Evolutionary conservation across 1,284 basidiomycete species (phyloP), one percentile per base, ranked within the genome.

Genomic region (Rhizoctonia solani): DNA sequence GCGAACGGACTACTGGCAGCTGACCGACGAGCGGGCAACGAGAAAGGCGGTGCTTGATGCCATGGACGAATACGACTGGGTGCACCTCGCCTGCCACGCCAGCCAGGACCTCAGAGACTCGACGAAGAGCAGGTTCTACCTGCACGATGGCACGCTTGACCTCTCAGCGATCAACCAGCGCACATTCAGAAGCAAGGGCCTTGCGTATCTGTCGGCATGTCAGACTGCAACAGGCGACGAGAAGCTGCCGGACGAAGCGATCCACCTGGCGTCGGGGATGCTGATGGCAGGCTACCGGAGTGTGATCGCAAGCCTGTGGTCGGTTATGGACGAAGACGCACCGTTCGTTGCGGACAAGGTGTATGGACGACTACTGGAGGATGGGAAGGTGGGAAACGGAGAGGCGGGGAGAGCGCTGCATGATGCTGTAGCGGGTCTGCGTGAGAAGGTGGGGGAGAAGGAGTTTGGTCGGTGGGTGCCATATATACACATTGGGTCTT

Each of bases 181-280:
- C 11, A 9, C 58, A 1, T 39, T 61, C n/a, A 61, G 39, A 19
- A 27, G 52, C 16, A 46, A 46, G 14, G 46, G 47, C 11, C 14
- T 61, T n/a, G 58, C 58, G 3, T 61, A 21, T 39, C 46, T 61
- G 25, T 61, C 58, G 13, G 58, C 58, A 4, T 66, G 63, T 32
- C 34, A 66, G 34, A 54, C 63, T 16, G 63, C 63, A 9, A 49
- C 39, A 30, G 58, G 58, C 3, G n/a, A n/a, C n/a, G n/a, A n/a
- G n/a, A n/a, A n/a, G n/a, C n/a, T n/a, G n/a, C n/a, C n/a, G n/a
- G n/a, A 50, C 3, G 58, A 61, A 27, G 58, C 58, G 11, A 25
- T 50, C 8, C 58, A 61, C 32, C 34, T 61, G 30, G 44, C 58
- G 13, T 27, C 58, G 1, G 46, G 58, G 1, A 61, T 61, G 63